A percentile compares a stretch with the other conserved stretches of the same genome.
phyloP scores from a whole-genome alignment of 2,329 filamentous ascomycete genomes.

The Esteya vermicola region DNA sequence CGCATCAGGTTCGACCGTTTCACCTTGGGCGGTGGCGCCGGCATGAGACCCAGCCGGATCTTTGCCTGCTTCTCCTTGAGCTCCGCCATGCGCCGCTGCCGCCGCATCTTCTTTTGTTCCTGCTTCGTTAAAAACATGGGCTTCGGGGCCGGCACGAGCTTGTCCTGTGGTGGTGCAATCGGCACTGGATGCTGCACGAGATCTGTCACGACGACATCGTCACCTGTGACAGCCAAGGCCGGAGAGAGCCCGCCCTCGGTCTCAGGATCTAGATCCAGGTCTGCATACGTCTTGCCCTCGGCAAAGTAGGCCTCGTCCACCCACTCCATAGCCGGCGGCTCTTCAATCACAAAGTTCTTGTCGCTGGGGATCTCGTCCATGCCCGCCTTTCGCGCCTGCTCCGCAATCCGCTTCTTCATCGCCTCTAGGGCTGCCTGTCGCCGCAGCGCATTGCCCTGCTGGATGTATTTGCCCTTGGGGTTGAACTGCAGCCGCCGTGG shows the following conservation, averaged over 20 bases:
- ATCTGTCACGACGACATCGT: constrained; percentile 78
- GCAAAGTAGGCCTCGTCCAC: constrained; percentile 80
- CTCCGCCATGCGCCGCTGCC: constrained; percentile 82
- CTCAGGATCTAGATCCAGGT: constrained; percentile 52
- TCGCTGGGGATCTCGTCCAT: constrained; percentile 88
- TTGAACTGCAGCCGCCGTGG: constrained; percentile 78
- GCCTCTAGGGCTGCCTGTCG: constrained; percentile 79
- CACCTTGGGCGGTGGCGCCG: constrained; percentile 85
- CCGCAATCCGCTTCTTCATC: constrained; percentile 88
- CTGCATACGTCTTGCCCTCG: constrained; percentile 59
- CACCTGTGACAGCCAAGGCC: constrained; percentile 46
- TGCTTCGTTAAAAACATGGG: constrained; percentile 84
- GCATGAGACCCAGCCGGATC: constrained; percentile 77
- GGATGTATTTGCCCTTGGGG: constrained; percentile 92
- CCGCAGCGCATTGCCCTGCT: constrained; percentile 79
- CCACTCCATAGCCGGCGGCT: constrained; percentile 86
- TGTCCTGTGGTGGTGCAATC: constrained; percentile 82
- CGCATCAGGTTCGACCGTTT: constrained; percentile 98
- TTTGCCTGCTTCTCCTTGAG: constrained; percentile 95
- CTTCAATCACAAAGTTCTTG: constrained; percentile 73
- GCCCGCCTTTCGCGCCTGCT: constrained; percentile 74
- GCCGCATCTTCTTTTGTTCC: constrained; percentile 80
- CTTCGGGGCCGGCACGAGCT: constrained; percentile 63
- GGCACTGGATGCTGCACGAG: constrained; percentile 90
- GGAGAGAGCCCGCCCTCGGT: no score